phyloP scores from a whole-genome alignment of 1,139 yeast genomes.

The Petasospora rhodanensis region DNA sequence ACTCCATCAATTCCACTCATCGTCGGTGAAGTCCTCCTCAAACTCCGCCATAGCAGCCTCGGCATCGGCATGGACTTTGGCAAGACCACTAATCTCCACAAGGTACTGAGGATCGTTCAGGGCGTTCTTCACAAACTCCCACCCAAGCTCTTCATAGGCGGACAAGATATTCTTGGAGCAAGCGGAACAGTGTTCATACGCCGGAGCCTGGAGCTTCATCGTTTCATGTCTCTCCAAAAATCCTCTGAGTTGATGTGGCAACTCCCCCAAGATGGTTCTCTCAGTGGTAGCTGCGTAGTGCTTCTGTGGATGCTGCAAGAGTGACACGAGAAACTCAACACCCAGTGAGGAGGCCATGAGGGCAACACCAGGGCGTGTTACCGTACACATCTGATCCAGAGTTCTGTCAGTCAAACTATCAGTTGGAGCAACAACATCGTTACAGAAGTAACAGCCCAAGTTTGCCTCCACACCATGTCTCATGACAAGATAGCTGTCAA shows the following conservation, averaged over 20 bases:
- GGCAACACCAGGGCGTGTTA: conserved; percentile 95
- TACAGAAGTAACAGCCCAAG: conserved; percentile 92
- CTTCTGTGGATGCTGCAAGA: conserved; percentile 60
- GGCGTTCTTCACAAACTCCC: conserved; percentile 77
- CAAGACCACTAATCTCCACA: conserved; percentile 75
- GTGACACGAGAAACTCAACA: conserved; percentile 73
- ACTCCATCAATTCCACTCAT: conserved; percentile 21
- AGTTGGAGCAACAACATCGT: conserved; percentile 90
- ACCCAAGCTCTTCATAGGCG: conserved; percentile 50
- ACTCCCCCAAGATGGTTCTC: conserved; percentile 52
- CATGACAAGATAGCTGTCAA: conserved; percentile 89
- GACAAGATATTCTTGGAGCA: conserved; percentile 61
- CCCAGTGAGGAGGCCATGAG: conserved; percentile 82
- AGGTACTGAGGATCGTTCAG: conserved; percentile 60
- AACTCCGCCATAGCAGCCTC: conserved; percentile 52
- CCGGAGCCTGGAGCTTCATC: conserved; percentile 62
- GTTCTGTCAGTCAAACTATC: conserved; percentile 84
- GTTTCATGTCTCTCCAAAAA: conserved; percentile 64
- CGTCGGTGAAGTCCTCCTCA: conserved; percentile 36
- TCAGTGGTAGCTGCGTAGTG: conserved; percentile 41
- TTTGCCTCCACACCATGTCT: conserved; percentile 61
- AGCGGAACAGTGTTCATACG: conserved; percentile 77
- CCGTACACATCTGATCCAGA: conserved; percentile 97
- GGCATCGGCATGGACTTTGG: conserved; percentile 66
- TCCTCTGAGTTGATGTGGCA: conserved; percentile 91